Evolutionary conservation across 345 rosid genomes (phyloP), one percentile per base, ranked within the genome.

Genomic region (Salix brachista): DNA sequence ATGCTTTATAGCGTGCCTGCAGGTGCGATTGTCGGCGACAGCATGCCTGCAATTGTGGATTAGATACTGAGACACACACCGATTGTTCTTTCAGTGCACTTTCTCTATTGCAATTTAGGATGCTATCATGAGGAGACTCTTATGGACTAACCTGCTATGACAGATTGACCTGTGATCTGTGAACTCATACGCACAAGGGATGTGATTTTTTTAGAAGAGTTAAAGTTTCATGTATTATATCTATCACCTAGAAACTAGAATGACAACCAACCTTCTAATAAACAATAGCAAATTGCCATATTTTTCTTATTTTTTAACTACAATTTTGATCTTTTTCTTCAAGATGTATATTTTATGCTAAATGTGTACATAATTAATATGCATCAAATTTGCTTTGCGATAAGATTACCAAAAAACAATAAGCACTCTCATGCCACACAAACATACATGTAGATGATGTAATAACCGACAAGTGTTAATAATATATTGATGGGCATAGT

Each of bases 381-480:
- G 1, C 2, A 56, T 56, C 9, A 56, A 56, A 56, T 21, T 8
- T 56, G 26, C n/a, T 8, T 8, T 2, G 61, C 25, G 61, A 56
- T 56, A n/a, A 56, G 3, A 44, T 9, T n/a, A 56, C 26, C 0
- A 44, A 54, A 56, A 56, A n/a, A 56, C 1, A 10, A 4, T 54
- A 54, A 54, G 19, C 25, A 54, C 4, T 0, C 0, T n/a, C 25
- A 21, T 54, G 8, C 21, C 61, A 56, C 62, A 56, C 11, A 9
- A 56, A 56, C 62, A 3, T n/a, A 21, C 62, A 72, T 36, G 65
- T 5, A 69, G 76, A 68, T 77, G 84, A 80, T 67, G 79, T 8
- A 14, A 23, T 68, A 10, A 28, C 6, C 6, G 70, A 56, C 78
- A 65, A 69, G 28, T 77, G 85, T 65, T 58, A 73, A 72, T 72